Base-by-base conservation (phyloP, 768 basidiomycete species). In the Epithele typhae region DNA sequence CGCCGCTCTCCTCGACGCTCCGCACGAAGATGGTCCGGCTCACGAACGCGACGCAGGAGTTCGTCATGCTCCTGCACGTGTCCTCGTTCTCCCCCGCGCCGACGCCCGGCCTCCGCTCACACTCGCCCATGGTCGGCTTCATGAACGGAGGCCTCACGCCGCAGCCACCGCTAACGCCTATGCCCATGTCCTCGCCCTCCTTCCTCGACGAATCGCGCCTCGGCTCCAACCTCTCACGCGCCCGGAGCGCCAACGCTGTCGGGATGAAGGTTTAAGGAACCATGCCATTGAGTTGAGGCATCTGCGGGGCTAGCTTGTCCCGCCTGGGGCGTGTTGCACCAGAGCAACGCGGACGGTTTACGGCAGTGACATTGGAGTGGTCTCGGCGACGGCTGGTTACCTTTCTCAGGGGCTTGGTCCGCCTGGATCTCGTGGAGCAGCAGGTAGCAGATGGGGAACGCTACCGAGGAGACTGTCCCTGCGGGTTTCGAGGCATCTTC, bases 11-110 rank as follows among this genome's bases (percentile, higher is more conserved):
- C 14, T 66, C 79, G 4, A 64, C 72, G 25, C 70, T 94, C 35
- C 79, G 87, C 49, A 76, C 71, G 44, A 81, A 82, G 58, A 82
- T 92, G 70, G 78, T 84, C 33, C 77, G 78, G 52, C 74, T 96
- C 46, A 88, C 85, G 18, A 86, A 88, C 56, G 78, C 84, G 11
- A 91, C 92, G 10, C 84, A 94, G 64, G 90, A 90, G 62, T 87
- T 92, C 57, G 83, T 88, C 40, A 88, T 91, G 54, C 71, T 95
- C 39, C 70, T 94, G 15, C 88, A 91, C 58, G 84, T 92, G 38
- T 91, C 92, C 6, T 89, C 87, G 0, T 81, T 88, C 54, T 79
- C 89, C 35, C 78, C 82, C 9, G 66, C 76, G 3, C 62, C 77
- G 14, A 75, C 76, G 8, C 67, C 68, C 33, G 43, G 51, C 4